Conservation (phyloP, 805 yeast genomes). For the Candida morakotiae region DNA sequence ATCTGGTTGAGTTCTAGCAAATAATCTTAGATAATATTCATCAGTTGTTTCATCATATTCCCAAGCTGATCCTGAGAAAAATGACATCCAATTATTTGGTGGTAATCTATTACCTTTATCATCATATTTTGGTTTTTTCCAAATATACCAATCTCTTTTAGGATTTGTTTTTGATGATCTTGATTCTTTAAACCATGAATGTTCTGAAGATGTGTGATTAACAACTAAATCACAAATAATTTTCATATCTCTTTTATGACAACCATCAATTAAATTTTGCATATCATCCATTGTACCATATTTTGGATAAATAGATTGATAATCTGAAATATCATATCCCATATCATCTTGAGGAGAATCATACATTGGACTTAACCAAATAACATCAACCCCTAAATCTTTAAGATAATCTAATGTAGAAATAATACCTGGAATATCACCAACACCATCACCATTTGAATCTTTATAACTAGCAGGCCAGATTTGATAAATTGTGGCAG, state of each 20-base stretch:
- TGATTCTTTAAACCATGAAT: slow-evolving; percentile 56
- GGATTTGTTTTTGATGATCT: slow-evolving; percentile 47
- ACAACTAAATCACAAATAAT: slow-evolving; percentile 53
- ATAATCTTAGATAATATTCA: slow-evolving; percentile 52
- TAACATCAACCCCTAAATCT: slow-evolving; percentile 44
- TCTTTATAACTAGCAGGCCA: slow-evolving; percentile 62
- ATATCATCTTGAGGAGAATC: slow-evolving; percentile 58
- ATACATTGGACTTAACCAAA: slow-evolving; percentile 58
- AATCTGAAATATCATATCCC: slow-evolving; percentile 60
- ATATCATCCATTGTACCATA: slow-evolving; percentile 55
- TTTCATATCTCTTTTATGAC: slow-evolving; percentile 48
- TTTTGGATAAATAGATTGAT: slow-evolving; percentile 46
- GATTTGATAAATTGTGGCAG: slow-evolving; percentile 53
- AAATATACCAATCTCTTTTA: slow-evolving; percentile 59
- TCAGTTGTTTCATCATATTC: slow-evolving; percentile 48
- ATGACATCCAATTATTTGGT: slow-evolving; percentile 55
- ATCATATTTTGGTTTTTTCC: slow-evolving; percentile 49
- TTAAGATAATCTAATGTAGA: slow-evolving; percentile 50
- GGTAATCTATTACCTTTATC: slow-evolving; percentile 46
- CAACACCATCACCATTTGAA: slow-evolving; percentile 56
- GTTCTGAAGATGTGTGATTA: slow-evolving; percentile 55
- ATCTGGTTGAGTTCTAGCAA: slow-evolving; percentile 56
- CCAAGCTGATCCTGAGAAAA: slow-evolving; percentile 57
- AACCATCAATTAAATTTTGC: slow-evolving; percentile 43
- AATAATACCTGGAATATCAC: slow-evolving; percentile 53